Evolutionary conservation across 1,284 basidiomycete genomes (phyloP), one percentile per base, ranked within the genome.

Genomic region (Naganishia cerealis): DNA sequence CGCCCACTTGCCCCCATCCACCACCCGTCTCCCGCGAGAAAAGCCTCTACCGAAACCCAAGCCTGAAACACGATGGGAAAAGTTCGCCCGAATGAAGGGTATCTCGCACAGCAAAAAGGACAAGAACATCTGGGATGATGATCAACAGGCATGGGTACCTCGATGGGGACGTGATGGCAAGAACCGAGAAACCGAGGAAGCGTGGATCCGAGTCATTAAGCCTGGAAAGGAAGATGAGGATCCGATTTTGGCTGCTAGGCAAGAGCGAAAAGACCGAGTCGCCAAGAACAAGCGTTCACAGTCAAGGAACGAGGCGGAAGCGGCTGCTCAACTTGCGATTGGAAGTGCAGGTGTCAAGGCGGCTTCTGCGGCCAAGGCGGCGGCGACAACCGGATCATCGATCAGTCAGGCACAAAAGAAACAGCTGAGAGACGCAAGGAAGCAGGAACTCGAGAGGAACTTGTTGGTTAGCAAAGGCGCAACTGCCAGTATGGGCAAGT

Each of bases 61-160:
- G 81, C 89, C 90, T 4, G 86, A 86, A 57, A 98, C 95, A 16
- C 99, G 97, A 80, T 99, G 96, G 96, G 92, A 98, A 83, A 85
- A 87, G 71, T 99, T 98, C 76, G 95, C 95, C 16, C 88, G 88
- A 67, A 88, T 90, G 53, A 98, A 97, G 83, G 96, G 96, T 39
- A 99, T 99, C 75, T 86, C 87, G 73, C 87, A 94, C 75, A 88
- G 84, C 77, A 87, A 84, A 72, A 87, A 86, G 68, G 92, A 97
- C 52, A 90, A 86, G 82, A 88, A 89, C 77, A 86, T 89, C 9
- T 99, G 91, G 88, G 94, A 99, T 81, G 95, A 98, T 74, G 93
- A 94, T 79, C 87, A 85, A 74, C 90, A 95, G 80, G 91, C 91
- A 50, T 99, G 92, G 91, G 91, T 96, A 15, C 86, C 89, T 66